Percentiles rank a stretch among this genome's conserved stretches.
Evolutionary conservation across 73 alveolate genomes (phyloP).

Genomic region (Paramecium octaurelia): DNA sequence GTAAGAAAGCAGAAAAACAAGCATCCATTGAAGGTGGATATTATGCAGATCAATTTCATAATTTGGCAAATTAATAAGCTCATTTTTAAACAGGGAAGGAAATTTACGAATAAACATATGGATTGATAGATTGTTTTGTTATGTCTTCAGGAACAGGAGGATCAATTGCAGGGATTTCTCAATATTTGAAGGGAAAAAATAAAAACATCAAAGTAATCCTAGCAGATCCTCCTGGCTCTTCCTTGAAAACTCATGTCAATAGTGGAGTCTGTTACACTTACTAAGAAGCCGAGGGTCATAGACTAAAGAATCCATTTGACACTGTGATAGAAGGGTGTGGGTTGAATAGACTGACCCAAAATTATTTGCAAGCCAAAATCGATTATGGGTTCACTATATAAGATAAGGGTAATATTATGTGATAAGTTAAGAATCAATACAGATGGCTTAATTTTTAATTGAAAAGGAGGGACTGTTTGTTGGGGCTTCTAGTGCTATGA

Average conservation of each 20-base stretch:
- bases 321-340: conserved; percentile 73
- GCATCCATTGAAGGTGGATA: conserved; percentile 70
- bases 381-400: neutral
- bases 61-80: conserved; percentile 80
- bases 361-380: conserved; percentile 65
- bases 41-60: conserved; percentile 85
- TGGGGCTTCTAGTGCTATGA: conserved; percentile 82
- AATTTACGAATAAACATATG: conserved; percentile 69
- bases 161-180: conserved; percentile 85
- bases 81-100: conserved; percentile 89
- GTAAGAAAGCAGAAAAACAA: conserved; percentile 8
- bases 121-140: conserved; percentile 82
- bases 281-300: conserved; percentile 80
- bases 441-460: conserved; percentile 72
- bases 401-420: conserved; percentile 57
- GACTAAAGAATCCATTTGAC: conserved; percentile 71
- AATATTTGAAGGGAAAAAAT: conserved; percentile 73
- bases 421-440: conserved; percentile 38
- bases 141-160: conserved; percentile 95
- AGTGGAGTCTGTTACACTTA: conserved; percentile 79
- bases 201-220: conserved; percentile 65
- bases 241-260: conserved; percentile 72
- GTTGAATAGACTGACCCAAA: conserved; percentile 50
- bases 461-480: conserved; percentile 68
- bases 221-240: conserved; percentile 91